phyloP scores from a whole-genome alignment of 805 yeast genomes.

The Pichia scutulata region DNA sequence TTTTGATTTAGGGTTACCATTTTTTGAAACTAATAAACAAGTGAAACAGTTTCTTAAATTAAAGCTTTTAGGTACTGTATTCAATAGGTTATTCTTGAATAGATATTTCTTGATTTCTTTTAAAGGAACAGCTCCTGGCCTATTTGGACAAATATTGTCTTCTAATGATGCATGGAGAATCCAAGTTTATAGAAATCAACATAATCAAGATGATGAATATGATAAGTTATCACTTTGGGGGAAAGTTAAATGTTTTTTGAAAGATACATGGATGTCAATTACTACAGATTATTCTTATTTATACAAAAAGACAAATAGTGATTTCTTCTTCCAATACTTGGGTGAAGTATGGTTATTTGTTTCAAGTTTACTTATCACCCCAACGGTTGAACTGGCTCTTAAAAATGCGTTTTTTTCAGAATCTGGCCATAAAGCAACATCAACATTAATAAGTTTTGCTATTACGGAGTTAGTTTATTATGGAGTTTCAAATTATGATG shows the following conservation, averaged over 20 bases:
- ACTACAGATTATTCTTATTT: background rate
- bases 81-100: constrained; percentile 1
- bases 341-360: background rate
- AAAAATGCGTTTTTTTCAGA: background rate
- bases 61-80: background rate
- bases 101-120: constrained; percentile 2
- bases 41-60: background rate
- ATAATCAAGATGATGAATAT: background rate
- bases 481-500: background rate
- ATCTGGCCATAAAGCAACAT: background rate
- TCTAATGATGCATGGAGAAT: constrained; percentile 2
- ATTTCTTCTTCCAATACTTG: background rate
- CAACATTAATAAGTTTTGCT: background rate
- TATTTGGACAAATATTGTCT: constrained; percentile 2
- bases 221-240: background rate
- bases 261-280: background rate
- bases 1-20: background rate
- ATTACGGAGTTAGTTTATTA: background rate
- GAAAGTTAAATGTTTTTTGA: background rate
- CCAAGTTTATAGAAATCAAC: constrained; percentile 1
- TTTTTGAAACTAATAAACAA: background rate
- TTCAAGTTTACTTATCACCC: background rate
- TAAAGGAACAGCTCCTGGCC: background rate
- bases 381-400: background rate
- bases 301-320: background rate